Percentiles rank a stretch among this genome's conserved stretches.
Conservation (phyloP, 768 basidiomycete genomes). For the Serendipita sp. region DNA sequence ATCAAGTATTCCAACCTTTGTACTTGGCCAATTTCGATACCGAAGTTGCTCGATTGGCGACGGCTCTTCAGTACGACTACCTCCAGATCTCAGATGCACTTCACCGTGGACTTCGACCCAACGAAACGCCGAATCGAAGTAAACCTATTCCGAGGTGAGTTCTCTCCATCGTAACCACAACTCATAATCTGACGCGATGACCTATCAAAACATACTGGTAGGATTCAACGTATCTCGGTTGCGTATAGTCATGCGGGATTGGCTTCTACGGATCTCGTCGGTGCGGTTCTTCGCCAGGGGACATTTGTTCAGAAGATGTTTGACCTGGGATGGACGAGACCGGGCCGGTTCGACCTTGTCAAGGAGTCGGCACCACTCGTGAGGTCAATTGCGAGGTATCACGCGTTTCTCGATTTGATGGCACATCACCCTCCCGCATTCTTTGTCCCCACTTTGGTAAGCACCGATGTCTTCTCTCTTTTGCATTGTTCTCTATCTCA, state of each 20-base stretch:
- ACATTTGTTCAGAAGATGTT: constrained; percentile 39
- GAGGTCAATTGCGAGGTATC: constrained; percentile 40
- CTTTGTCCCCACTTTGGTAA: constrained; percentile 2
- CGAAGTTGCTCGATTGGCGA: neutral
- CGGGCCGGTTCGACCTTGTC: constrained; percentile 26
- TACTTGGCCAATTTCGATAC: neutral
- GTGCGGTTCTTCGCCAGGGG: constrained; percentile 35
- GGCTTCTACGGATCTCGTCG: constrained; percentile 4
- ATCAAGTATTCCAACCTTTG: neutral
- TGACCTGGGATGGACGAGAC: constrained; percentile 35
- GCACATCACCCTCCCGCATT: neutral
- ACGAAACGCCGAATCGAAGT: neutral
- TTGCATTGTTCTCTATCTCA: neutral
- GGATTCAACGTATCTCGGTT: neutral
- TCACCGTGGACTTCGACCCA: neutral
- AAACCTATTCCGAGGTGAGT: neutral
- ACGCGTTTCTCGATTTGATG: constrained; percentile 28
- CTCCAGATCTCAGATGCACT: neutral
- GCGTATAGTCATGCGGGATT: neutral
- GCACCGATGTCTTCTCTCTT: neutral
- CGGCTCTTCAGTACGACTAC: neutral
- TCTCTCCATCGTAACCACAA: neutral
- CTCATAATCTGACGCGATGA: neutral
- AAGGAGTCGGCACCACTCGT: constrained; percentile 29
- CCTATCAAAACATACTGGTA: too few species aligned